Evolutionary conservation across 2,329 filamentous ascomycete genomes (phyloP), one percentile per base, ranked within the genome.

Genomic region (Penicillium sp.): DNA sequence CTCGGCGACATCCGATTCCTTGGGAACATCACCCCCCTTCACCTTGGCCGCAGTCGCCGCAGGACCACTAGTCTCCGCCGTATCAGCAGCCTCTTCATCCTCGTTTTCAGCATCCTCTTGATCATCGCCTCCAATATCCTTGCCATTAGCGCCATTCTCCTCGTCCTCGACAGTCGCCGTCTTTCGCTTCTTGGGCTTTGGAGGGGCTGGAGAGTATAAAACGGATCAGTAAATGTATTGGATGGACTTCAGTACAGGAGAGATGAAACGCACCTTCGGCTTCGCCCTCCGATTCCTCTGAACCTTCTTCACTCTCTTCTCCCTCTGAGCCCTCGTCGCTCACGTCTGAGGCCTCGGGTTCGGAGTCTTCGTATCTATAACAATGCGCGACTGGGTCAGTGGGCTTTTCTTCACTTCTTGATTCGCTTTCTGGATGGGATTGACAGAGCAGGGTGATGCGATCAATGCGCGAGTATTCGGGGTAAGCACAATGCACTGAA

Each of bases 291-390:
- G 20, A 23, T 44, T 58, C 49, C 23, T 47, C 47, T 31, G 55
- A 56, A 39, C 58, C 56, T 24, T 65, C 55, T 12, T 54, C 62
- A 20, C 63, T 65, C 4, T 53, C 64, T 27, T 61, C 66, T 37
- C 60, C 61, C 45, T 63, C 65, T 23, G 20, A 23, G 10, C 56
- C 59, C 7, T 64, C 64, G 28, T 65, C 66, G 27, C 66, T 65
- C 32, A 58, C 50, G 49, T 65, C 57, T 38, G 61, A 58, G 15
- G 55, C 55, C 18, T 61, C 64, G 18, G 64, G 64, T 10, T 67
- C 64, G 25, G 65, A 66, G 54, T 65, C 62, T 53, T 71, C 68
- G 40, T 70, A 72, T 47, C 69, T 72, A 33, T 18, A 55, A 45
- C 20, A 35, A 54, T 49, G 45, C 46, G 39, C 37, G 32, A 45